These are phyloP conservation scores for Herpetospermum pedunculosum DNA, from an alignment of 306 rosid genomes.

Conservation along the genomic window DNA sequence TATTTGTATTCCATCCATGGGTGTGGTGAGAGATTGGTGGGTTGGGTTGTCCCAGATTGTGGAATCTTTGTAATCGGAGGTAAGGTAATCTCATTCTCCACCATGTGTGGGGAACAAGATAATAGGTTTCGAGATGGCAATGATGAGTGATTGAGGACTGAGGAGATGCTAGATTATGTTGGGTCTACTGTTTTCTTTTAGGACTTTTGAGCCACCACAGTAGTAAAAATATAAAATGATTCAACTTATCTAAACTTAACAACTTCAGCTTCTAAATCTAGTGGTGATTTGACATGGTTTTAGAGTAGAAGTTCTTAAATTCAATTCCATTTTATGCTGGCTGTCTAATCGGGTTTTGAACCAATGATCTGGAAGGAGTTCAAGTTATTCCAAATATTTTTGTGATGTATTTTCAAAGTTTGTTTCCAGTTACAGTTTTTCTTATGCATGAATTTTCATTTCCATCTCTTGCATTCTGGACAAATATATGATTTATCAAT, in stretches of 20 bases:
- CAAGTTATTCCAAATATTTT: not conserved
- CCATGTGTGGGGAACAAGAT: not conserved
- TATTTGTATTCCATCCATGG: not conserved
- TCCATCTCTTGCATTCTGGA: not conserved
- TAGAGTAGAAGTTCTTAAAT: not conserved
- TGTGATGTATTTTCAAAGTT: not conserved
- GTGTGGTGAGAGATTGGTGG: not conserved
- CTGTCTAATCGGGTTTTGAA: not conserved
- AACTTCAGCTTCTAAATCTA: not conserved
- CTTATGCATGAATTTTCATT: no score
- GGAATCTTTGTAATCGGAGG: not conserved
- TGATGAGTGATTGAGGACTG: no score
- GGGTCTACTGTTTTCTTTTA: not conserved
- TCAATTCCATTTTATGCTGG: not conserved
- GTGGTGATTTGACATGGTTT: not conserved
- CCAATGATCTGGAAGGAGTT: not conserved
- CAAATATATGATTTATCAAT: not conserved
- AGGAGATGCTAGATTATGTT: not conserved
- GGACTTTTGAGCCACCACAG: not conserved
- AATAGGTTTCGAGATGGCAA: not conserved
- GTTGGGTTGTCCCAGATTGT: not conserved
- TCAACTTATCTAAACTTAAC: not conserved
- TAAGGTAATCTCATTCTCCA: not conserved
- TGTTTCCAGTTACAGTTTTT: not conserved
- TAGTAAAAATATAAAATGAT: no score